These are phyloP conservation scores for Chlorella sp. DNA, from an alignment of 139 green algal species.

Conservation along the genomic window DNA sequence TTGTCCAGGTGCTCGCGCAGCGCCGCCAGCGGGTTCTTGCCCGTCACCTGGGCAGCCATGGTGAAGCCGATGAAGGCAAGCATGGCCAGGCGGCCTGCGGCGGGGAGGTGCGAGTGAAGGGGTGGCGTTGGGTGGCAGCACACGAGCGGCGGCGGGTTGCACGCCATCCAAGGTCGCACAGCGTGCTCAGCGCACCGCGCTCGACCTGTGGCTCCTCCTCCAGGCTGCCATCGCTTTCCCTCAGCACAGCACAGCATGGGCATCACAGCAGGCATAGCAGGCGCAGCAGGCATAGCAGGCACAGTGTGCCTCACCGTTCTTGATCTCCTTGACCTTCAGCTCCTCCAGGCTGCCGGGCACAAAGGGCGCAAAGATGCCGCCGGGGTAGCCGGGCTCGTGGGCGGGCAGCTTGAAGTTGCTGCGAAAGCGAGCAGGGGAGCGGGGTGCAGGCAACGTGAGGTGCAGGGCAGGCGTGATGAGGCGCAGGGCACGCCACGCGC, in stretches of 20 bases:
- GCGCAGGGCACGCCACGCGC: too few relatives aligned
- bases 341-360: constrained; percentile 75
- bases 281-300: neutral
- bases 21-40: constrained; percentile 72
- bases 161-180: too few relatives aligned
- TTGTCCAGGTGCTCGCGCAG: constrained; percentile 79
- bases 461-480: too few relatives aligned
- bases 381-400: constrained; percentile 79
- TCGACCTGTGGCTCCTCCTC: too few relatives aligned
- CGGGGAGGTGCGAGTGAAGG: neutral
- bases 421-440: too few relatives aligned
- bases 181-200: too few relatives aligned
- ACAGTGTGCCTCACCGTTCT: constrained; percentile 73
- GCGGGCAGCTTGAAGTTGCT: constrained; percentile 70
- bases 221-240: too few relatives aligned
- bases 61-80: constrained; percentile 71
- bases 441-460: too few relatives aligned
- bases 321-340: constrained; percentile 97
- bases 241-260: too few relatives aligned
- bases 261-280: neutral
- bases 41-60: constrained; percentile 69
- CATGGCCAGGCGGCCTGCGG: constrained; percentile 57
- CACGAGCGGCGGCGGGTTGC: too few relatives aligned
- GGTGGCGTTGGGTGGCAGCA: too few relatives aligned
- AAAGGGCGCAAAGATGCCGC: constrained; percentile 77